phyloP scores from a whole-genome alignment of 2,329 filamentous ascomycete genomes.

The Aureobasidium subglaciale region DNA sequence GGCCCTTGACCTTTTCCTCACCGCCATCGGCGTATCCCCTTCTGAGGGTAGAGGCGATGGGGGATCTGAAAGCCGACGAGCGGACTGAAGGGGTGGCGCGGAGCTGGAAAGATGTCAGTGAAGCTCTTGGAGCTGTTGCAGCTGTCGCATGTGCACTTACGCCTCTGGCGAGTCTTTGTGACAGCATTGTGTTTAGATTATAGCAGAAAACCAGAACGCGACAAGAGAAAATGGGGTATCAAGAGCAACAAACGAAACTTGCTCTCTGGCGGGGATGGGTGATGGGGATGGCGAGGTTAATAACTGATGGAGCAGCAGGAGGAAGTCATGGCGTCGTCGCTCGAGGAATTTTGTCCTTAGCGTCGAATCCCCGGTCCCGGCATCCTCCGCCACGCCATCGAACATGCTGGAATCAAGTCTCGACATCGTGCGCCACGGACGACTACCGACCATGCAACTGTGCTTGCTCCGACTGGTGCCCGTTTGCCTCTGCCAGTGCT shows the following conservation, averaged over 20 bases:
- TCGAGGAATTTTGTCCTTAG: constrained; percentile 14
- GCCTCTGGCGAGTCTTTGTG: constrained; percentile 29
- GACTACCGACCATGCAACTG: neutral
- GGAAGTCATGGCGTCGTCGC: constrained; percentile 14
- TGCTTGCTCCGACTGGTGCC: constrained; percentile 2
- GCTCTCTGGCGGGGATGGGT: neutral
- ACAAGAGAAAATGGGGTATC: constrained; percentile 12
- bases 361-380: constrained; percentile 4
- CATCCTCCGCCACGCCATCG: constrained; percentile 7
- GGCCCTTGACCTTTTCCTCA: constrained; percentile 92
- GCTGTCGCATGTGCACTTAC: constrained; percentile 23
- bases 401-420: constrained; percentile 9
- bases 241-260: constrained; percentile 10
- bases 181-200: constrained; percentile 25
- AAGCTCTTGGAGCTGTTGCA: constrained; percentile 15
- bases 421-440: neutral
- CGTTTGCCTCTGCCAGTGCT: constrained; percentile 8
- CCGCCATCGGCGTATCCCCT: constrained; percentile 64
- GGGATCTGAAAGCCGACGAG: constrained; percentile 48
- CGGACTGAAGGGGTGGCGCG: constrained; percentile 30
- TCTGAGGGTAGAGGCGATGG: constrained; percentile 65
- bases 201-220: constrained; percentile 10
- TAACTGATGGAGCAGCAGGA: constrained; percentile 10
- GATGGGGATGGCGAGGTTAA: constrained; percentile 12
- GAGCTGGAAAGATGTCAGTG: constrained; percentile 15